Conservation (phyloP, 2,329 filamentous ascomycete genomes). For the Curvularia sp. region DNA sequence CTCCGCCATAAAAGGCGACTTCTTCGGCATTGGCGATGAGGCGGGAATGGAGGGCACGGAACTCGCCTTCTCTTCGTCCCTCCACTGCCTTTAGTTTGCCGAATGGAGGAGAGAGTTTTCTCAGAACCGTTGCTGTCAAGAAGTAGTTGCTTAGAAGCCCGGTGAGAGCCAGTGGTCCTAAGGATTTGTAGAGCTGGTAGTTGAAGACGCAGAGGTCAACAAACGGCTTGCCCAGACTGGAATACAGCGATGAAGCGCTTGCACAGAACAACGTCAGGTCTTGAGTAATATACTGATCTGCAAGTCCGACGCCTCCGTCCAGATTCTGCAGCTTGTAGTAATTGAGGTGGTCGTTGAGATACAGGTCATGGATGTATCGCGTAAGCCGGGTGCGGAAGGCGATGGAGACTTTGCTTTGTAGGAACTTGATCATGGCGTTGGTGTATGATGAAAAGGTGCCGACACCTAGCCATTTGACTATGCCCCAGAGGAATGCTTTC, state of each 20-base stretch:
- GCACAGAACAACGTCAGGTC: slow-evolving; percentile 96
- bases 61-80: slow-evolving; percentile 93
- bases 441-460: slow-evolving; percentile 95
- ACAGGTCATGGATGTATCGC: slow-evolving; percentile 95
- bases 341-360: slow-evolving; percentile 91
- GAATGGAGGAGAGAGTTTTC: slow-evolving; percentile 90
- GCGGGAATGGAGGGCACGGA: slow-evolving; percentile 86
- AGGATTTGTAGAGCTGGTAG: slow-evolving; percentile 90
- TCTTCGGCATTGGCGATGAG: slow-evolving; percentile 97
- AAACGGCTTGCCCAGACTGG: slow-evolving; percentile 94
- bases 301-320: slow-evolving; percentile 89
- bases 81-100: slow-evolving; percentile 97
- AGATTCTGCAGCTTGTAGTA: slow-evolving; percentile 96
- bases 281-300: slow-evolving; percentile 97
- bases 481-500: slow-evolving; percentile 83
- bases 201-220: slow-evolving; percentile 99
- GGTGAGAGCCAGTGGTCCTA: slow-evolving; percentile 85
- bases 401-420: slow-evolving; percentile 97
- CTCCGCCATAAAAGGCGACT: slow-evolving; percentile 95
- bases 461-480: slow-evolving; percentile 93
- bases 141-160: slow-evolving; percentile 93
- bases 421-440: slow-evolving; percentile 98
- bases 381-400: slow-evolving; percentile 95
- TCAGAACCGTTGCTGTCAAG: slow-evolving; percentile 86
- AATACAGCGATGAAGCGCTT: slow-evolving; percentile 89